Evolutionary conservation across 306 rosid species (phyloP).

Genomic region (Crotalaria pallida): DNA sequence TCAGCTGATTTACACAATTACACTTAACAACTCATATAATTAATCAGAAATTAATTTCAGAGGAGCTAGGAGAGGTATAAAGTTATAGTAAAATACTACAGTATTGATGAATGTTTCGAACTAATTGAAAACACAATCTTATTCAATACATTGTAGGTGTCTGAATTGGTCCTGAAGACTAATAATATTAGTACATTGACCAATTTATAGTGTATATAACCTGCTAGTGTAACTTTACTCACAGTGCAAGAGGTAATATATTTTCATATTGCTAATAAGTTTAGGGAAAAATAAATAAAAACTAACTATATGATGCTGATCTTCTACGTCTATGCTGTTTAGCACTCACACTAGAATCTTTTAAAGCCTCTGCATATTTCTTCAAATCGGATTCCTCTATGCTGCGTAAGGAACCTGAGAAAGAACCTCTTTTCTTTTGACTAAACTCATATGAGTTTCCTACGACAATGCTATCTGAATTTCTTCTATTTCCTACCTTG

Average conservation of each 20-base stretch:
- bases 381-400: conserved; percentile 41
- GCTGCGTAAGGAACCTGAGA: conserved; percentile 21
- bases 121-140: neutral
- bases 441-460: conserved; percentile 39
- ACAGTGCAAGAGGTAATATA: neutral
- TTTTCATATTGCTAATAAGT: neutral
- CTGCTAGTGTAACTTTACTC: conserved; percentile 18
- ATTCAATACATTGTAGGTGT: conserved; percentile 16
- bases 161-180: conserved; percentile 18
- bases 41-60: neutral
- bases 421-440: conserved; percentile 12
- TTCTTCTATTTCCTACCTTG: conserved; percentile 32
- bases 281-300: conserved; percentile 9
- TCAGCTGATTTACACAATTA: too few species aligned
- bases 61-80: neutral
- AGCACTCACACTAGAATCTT: conserved; percentile 34
- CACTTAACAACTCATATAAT: neutral
- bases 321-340: conserved; percentile 27
- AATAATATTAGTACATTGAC: neutral
- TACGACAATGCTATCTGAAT: conserved; percentile 21
- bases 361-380: conserved; percentile 72
- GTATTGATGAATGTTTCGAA: neutral
- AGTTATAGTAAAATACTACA: neutral
- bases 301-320: conserved; percentile 42
- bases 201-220: neutral